Evolutionary conservation across 108 stramenopile species (phyloP), one percentile per base, ranked within the genome.

Genomic region (Cyclotella choctawhatcheeana): DNA sequence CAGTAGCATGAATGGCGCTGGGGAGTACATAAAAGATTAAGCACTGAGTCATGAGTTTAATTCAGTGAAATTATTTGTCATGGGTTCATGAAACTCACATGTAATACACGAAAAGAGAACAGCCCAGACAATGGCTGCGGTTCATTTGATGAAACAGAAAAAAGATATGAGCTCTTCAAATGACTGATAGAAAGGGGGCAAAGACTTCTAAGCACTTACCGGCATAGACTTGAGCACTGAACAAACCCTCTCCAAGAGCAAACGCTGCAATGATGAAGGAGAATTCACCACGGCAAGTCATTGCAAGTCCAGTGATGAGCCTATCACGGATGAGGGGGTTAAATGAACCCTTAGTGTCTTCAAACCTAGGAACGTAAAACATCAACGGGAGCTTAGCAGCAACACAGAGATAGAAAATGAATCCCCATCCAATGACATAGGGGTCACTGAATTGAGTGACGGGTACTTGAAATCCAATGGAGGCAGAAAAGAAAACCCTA

Each of bases 401-500:
- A 2, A 77, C 69, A 27, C 70, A 70, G 22, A 64, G 33, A 32
- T 70, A 71, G 1, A 77, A 54, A 10, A 63, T 58, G 66, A 67
- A 73, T 10, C 85, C 85, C 80, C 76, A 77, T 0, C 66, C 62
- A 0, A 85, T 67, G 0, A 84, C 79, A 24, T 66, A 63, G 25
- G 54, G 51, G 31, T 73, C 62, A 1, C 24, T 26, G 29, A 85
- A 83, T 2, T 40, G 30, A 16, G 2, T 70, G 18, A 81, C 59
- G 16, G 79, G 79, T 8, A 81, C 68, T 47, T 69, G 67, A 33
- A 80, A 84, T 24, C 82, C 86, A 65, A 87, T 87, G 5, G 86
- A 74, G 1, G 83, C 83, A 8, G 87, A 66, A 54, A 88, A 88
- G 76, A 88, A 88, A 17, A 88, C 73, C 32, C 84, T 62, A 0